These are phyloP conservation scores for Emmonsiellopsis sp. DNA, from an alignment of 2,329 filamentous ascomycete genomes.

Conservation along the genomic window DNA sequence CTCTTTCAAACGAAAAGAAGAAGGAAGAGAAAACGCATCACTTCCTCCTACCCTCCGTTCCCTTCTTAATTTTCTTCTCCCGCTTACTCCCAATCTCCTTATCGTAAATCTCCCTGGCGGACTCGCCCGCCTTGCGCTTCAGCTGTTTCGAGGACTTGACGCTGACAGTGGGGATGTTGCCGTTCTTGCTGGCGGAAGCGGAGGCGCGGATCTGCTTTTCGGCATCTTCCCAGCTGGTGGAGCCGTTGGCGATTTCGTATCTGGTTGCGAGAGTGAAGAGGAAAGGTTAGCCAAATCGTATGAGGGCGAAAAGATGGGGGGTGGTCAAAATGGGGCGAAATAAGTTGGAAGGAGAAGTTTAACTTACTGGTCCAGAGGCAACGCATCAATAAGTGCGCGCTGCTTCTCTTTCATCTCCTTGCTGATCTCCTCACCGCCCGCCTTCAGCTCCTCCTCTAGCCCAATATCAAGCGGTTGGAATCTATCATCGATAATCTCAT, in stretches of 20 bases:
- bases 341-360: background rate
- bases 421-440: slow-evolving; percentile 69
- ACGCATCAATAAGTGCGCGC: slow-evolving; percentile 76
- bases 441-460: slow-evolving; percentile 73
- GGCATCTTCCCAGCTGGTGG: slow-evolving; percentile 46
- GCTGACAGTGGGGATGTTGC: slow-evolving; percentile 53
- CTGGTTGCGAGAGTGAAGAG: slow-evolving; percentile 17
- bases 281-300: background rate
- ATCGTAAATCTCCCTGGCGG: slow-evolving; percentile 40
- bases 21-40: background rate
- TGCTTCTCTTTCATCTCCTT: slow-evolving; percentile 67
- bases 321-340: background rate
- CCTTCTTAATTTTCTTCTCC: slow-evolving; percentile 36
- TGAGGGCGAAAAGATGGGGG: background rate
- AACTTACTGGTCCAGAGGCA: slow-evolving; percentile 76
- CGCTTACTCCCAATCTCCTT: slow-evolving; percentile 33
- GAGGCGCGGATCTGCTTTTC: slow-evolving; percentile 64
- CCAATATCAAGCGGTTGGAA: slow-evolving; percentile 62
- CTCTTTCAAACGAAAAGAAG: background rate
- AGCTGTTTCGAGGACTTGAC: slow-evolving; percentile 62
- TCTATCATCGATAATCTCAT: slow-evolving; percentile 54
- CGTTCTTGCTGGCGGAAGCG: slow-evolving; percentile 40
- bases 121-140: slow-evolving; percentile 63
- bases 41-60: slow-evolving; percentile 29
- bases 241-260: slow-evolving; percentile 39